phyloP scores from a whole-genome alignment of 768 basidiomycete genomes.

The Sarcodon aspratus region DNA sequence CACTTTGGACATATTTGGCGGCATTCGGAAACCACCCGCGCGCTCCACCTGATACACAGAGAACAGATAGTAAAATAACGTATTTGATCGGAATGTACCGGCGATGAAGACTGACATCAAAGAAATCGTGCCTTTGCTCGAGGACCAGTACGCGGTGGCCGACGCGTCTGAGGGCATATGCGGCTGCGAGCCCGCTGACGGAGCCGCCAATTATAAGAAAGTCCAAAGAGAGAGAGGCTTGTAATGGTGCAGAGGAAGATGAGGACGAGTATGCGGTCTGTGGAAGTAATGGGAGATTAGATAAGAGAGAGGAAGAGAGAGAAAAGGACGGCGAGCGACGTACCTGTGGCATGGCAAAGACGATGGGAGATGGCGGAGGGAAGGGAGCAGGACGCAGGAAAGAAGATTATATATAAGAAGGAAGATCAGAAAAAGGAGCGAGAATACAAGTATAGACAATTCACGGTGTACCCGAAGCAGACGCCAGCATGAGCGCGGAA shows the following conservation, averaged over 20 bases:
- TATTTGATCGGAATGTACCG: background rate
- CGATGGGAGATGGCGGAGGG: background rate
- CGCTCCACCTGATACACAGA: conserved; percentile 4
- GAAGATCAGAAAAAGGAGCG: no score
- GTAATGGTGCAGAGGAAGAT: background rate
- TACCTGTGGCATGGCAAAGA: background rate
- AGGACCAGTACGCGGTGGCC: conserved; percentile 22
- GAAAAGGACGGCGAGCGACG: background rate
- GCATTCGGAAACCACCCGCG: conserved; percentile 17
- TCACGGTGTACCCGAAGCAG: background rate
- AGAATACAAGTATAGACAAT: no score
- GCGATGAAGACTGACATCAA: conserved; percentile 11
- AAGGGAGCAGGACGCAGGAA: background rate
- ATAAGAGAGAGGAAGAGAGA: background rate
- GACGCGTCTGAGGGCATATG: conserved; percentile 16
- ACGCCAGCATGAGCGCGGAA: background rate
- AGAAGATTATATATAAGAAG: no score
- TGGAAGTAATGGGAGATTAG: conserved; percentile 3
- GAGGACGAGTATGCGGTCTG: background rate
- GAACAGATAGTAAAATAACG: background rate
- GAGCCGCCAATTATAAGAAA: conserved; percentile 20
- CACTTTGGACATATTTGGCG: conserved; percentile 26
- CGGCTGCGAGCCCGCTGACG: conserved; percentile 17
- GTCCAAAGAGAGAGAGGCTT: conserved; percentile 12
- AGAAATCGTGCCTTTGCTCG: conserved; percentile 15